Evolutionary conservation across 495 filamentous ascomycete species (phyloP).

Genomic region (Tetracladium marchalianum): DNA sequence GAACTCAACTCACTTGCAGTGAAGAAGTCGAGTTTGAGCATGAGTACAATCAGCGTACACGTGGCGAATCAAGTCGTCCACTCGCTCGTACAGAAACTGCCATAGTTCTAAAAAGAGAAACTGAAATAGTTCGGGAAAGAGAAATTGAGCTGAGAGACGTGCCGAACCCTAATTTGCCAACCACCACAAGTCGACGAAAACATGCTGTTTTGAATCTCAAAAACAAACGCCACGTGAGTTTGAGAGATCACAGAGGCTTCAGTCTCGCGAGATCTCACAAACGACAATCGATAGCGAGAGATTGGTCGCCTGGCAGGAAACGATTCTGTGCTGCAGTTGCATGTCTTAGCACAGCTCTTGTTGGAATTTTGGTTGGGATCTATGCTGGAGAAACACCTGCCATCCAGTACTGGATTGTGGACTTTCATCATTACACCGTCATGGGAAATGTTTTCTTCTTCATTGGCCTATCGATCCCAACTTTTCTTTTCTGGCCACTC

Average conservation of each 20-base stretch:
- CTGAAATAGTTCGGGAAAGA: slow-evolving; percentile 2
- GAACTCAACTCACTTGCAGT: not conserved
- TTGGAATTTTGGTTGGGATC: slow-evolving; percentile 61
- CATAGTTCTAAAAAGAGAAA: not conserved
- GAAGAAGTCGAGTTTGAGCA: slow-evolving; percentile 14
- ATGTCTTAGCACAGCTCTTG: slow-evolving; percentile 57
- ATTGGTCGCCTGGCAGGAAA: slow-evolving; percentile 56
- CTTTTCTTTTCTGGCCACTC: slow-evolving; percentile 61
- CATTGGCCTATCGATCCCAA: slow-evolving; percentile 55
- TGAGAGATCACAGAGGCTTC: slow-evolving; percentile 30
- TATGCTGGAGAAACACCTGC: slow-evolving; percentile 68
- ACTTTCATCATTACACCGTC: slow-evolving; percentile 53
- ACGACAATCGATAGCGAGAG: slow-evolving; percentile 46
- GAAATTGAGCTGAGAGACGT: slow-evolving; percentile 10
- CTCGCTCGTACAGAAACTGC: slow-evolving; percentile 1
- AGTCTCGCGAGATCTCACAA: slow-evolving; percentile 42
- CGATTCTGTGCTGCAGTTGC: slow-evolving; percentile 54
- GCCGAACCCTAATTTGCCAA: slow-evolving; percentile 7
- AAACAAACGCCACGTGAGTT: slow-evolving; percentile 22
- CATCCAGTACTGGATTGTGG: slow-evolving; percentile 62
- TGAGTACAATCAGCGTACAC: slow-evolving; percentile 7
- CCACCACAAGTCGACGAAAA: slow-evolving; percentile 3
- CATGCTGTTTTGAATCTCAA: slow-evolving; percentile 17
- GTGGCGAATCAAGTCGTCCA: not conserved
- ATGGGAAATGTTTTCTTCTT: slow-evolving; percentile 66